Conservation (phyloP, 2,329 filamentous ascomycete species). For the Hyphodiscus sp. region DNA sequence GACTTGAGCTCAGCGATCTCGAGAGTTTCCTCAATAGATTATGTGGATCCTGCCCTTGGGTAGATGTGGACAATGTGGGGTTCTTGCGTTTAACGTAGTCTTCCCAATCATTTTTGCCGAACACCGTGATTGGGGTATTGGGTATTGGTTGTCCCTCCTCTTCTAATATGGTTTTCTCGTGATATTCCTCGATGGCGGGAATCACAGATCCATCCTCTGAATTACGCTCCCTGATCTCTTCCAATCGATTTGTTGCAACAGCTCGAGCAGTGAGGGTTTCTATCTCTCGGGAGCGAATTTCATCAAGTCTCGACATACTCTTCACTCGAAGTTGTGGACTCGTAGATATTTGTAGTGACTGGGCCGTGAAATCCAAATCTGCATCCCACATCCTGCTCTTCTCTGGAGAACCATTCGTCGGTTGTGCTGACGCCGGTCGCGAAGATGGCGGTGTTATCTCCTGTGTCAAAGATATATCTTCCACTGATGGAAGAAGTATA, state of each 20-base stretch:
- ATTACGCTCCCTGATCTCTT: slow-evolving; percentile 21
- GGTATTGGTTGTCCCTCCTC: slow-evolving; percentile 17
- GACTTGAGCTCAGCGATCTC: neutral
- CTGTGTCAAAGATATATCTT: slow-evolving; percentile 7
- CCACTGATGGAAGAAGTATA: slow-evolving; percentile 15
- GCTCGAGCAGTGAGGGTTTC: slow-evolving; percentile 14
- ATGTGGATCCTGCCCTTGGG: neutral
- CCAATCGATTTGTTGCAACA: slow-evolving; percentile 16
- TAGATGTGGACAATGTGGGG: neutral
- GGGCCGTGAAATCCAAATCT: slow-evolving; percentile 26
- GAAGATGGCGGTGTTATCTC: slow-evolving; percentile 19
- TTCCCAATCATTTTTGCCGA: neutral
- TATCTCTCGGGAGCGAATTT: slow-evolving; percentile 21
- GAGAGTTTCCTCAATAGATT: neutral
- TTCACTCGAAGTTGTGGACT: slow-evolving; percentile 22
- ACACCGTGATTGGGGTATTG: slow-evolving; percentile 19
- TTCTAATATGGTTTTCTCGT: slow-evolving; percentile 20
- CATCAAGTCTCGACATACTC: slow-evolving; percentile 17
- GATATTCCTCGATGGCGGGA: slow-evolving; percentile 7
- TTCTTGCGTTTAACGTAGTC: neutral
- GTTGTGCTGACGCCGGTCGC: slow-evolving; percentile 17
- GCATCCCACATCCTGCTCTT: slow-evolving; percentile 20
- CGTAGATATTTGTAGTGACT: slow-evolving; percentile 18
- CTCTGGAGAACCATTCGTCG: slow-evolving; percentile 11
- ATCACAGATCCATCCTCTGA: slow-evolving; percentile 19